Evolutionary conservation across 176 grass and related monocot genomes (phyloP), one percentile per base, ranked within the genome.

Genomic region (Oryza rufipogon): DNA sequence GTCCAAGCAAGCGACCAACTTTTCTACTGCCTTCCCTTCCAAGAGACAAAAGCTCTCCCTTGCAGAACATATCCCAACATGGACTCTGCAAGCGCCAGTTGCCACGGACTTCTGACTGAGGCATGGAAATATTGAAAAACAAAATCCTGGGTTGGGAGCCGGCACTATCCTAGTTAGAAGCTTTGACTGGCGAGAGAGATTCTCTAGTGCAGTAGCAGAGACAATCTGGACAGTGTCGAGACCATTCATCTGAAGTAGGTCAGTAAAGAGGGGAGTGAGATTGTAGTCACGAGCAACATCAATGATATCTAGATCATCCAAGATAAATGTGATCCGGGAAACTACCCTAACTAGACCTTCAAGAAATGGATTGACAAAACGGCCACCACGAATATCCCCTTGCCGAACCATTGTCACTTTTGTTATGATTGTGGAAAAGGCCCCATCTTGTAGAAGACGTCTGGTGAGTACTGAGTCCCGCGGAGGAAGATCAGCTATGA

Each of bases 181-280:
- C 70, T 93, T 95, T 52, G 96, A 98, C 65, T 98, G 91, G 26
- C 73, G 34, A 0, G 96, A 95, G 77, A 98, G 96, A 87, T 98
- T 98, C 64, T 87, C 73, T 39, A 98, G 81, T 36, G 89, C 92
- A 64, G 42, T 83, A 33, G 93, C 93, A 28, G 92, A 95, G 42
- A 91, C 91, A 73, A 87, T 89, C 80, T 95, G 96, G 41, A 98
- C 93, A 39, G 45, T 83, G 60, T 98, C 92, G 70, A 89, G 82
- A 33, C 96, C 93, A 90, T 88, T 98, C 91, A 91, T 98, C 87
- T 98, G 96, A 86, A 98, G 93, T 26, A 98, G 86, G 64, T 98
- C 96, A 70, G 91, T 95, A 78, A 98, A 98, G 73, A 98, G 81
- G 84, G 89, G n/a, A 67, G 80, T 73, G 70, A 98, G 90, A 87